A percentile compares a stretch with the other conserved stretches of the same genome.
Conservation (phyloP, 1,139 yeast species). For the Taiozyma sp. region DNA sequence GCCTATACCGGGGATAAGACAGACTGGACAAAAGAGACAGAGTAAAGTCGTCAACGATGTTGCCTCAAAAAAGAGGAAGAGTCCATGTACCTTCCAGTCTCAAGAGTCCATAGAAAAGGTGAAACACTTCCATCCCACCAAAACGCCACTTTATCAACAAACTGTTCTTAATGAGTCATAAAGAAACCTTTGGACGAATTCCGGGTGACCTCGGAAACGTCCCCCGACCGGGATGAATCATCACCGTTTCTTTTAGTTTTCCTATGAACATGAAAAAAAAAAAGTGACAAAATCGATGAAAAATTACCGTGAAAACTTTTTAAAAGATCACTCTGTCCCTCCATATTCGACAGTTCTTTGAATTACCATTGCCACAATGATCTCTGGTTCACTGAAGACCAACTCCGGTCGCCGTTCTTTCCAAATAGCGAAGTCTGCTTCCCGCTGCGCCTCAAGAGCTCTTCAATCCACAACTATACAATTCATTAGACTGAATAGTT, state of each 20-base stretch:
- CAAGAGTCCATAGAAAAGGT: too few species aligned
- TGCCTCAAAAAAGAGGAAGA: too few species aligned
- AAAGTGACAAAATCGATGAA: not conserved
- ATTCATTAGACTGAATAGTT: constrained; percentile 3
- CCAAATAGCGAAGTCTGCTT: constrained; percentile 10
- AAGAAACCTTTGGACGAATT: too few species aligned
- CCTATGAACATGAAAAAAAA: not conserved
- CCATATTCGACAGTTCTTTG: not conserved
- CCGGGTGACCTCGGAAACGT: not conserved
- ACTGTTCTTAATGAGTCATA: too few species aligned
- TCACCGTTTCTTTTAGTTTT: not conserved
- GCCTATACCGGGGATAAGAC: too few species aligned
- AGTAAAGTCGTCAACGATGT: too few species aligned
- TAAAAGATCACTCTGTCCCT: not conserved
- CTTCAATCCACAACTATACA: not conserved
- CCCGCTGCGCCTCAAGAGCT: not conserved
- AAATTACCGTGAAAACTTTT: not conserved
- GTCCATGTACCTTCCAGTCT: too few species aligned
- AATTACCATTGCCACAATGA: constrained; percentile 4
- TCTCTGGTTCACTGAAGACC: constrained; percentile 14
- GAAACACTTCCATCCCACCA: too few species aligned
- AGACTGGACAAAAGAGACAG: too few species aligned
- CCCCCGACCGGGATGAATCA: not conserved
- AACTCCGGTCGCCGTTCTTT: constrained; percentile 11
- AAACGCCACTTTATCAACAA: too few species aligned